Evolutionary conservation across 306 rosid species (phyloP).

Genomic region (Vigna trinervia): DNA sequence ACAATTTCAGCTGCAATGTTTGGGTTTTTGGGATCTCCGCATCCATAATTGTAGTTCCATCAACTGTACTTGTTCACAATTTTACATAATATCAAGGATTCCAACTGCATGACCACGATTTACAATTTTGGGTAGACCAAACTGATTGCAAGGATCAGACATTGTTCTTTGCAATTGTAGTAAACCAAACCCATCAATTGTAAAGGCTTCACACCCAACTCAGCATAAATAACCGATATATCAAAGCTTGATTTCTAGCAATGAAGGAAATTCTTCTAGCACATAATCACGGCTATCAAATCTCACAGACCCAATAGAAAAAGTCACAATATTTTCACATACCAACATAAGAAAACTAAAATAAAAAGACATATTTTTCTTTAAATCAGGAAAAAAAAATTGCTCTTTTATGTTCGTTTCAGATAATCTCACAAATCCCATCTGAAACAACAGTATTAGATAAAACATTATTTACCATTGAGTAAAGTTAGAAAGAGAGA

Average conservation of each 20-base stretch:
- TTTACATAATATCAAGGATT: not conserved
- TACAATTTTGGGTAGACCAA: not conserved
- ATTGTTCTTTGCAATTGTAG: not conserved
- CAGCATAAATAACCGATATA: not conserved
- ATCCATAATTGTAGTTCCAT: not conserved
- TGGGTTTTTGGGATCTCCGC: not conserved
- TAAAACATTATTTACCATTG: not conserved
- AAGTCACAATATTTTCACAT: not conserved
- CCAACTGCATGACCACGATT: not conserved
- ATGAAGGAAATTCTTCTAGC: not conserved
- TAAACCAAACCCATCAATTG: not conserved
- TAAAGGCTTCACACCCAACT: not conserved
- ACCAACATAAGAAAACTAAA: conserved; percentile 2
- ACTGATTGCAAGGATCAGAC: not conserved
- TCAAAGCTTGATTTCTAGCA: conserved; percentile 19
- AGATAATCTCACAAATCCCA: not conserved
- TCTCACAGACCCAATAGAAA: conserved; percentile 13
- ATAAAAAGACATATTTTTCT: not conserved
- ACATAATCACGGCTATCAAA: not conserved
- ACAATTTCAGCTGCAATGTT: not conserved
- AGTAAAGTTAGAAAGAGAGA: not conserved
- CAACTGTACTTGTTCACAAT: not conserved
- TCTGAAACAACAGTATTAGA: not conserved
- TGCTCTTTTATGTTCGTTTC: not conserved
- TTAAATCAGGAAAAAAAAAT: not conserved